Evolutionary conservation across 352 stramenopile genomes (phyloP), one percentile per base, ranked within the genome.

Genomic region (Bremia lactucae): DNA sequence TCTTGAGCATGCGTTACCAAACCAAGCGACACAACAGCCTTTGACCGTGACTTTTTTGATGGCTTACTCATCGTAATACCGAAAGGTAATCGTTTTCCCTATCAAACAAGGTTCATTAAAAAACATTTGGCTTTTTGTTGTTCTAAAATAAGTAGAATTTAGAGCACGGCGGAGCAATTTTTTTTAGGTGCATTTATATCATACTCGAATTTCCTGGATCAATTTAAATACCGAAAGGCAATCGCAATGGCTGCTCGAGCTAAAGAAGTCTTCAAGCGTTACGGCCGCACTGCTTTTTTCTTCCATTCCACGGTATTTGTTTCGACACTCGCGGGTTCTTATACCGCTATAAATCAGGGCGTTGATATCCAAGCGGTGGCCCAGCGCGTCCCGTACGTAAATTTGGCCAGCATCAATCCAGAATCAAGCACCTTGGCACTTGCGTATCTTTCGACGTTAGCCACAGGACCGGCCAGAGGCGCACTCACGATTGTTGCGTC

Each of bases 271-370:
- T 63, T 87, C 16, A 72, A 93, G 56, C 88, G 96, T 52, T 98
- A 98, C 72, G 80, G 95, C 9, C 96, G 97, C 62, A 79, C 97
- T 42, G 62, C 85, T 21, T 60, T 98, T 28, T 84, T 98, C 75
- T 84, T 96, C 38, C 59, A 96, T 41, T 80, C 92, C 15, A 94
- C 89, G 49, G 53, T 93, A 31, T 98, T 98, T 70, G 87, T 82
- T 5, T 85, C 93, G 13, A 97, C 97, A 52, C 96, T 99, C 52
- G 77, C 73, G 1, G 86, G 75, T 31, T 78, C 71, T 15, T 92
- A 87, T 43, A 59, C 56, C 3, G 72, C 72, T 23, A 85, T 92
- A 44, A 59, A 68, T 34, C 55, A 75, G 41, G 79, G 79, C 42
- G 42, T 87, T 13, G 64, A 92, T 35, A 59, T 92, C 18, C 54